Conservation (phyloP, 2,329 filamentous ascomycete genomes). For the Paramyrothecium sp. region DNA sequence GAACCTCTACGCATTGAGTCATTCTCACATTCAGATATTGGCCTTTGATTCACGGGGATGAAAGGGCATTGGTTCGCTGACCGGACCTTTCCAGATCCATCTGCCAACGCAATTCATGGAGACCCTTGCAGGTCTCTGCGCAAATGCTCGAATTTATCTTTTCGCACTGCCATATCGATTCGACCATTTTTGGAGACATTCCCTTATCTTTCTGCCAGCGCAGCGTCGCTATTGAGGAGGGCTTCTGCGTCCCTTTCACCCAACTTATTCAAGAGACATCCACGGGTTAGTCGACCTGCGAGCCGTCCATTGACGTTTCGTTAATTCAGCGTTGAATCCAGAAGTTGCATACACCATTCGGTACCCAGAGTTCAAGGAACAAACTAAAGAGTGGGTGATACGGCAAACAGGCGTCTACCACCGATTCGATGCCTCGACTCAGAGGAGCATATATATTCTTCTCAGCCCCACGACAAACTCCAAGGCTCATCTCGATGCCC, state of each 20-base stretch:
- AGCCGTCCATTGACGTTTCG: background rate
- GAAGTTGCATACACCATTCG: conserved; percentile 23
- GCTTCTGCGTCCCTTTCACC: conserved; percentile 20
- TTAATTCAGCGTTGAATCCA: conserved; percentile 1
- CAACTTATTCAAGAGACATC: conserved; percentile 10
- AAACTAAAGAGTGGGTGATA: conserved; percentile 19
- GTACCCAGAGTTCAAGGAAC: conserved; percentile 24
- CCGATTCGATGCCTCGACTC: conserved; percentile 16
- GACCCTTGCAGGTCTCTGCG: conserved; percentile 19
- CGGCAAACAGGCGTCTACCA: conserved; percentile 25
- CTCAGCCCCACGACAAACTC: conserved; percentile 22
- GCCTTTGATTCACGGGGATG: too few species aligned
- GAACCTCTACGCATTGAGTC: too few species aligned
- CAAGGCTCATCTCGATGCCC: conserved; percentile 13
- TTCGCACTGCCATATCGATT: conserved; percentile 15
- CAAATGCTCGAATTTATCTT: conserved; percentile 20
- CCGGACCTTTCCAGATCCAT: conserved; percentile 17
- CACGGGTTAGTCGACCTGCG: conserved; percentile 12
- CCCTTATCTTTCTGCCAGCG: conserved; percentile 24
- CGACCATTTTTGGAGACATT: conserved; percentile 18
- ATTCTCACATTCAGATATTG: too few species aligned
- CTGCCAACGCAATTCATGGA: conserved; percentile 26
- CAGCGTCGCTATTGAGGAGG: conserved; percentile 21
- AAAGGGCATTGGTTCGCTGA: background rate
- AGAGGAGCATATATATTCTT: conserved; percentile 18